phyloP scores from a whole-genome alignment of 306 rosid genomes.

The Rubus parviflorus region DNA sequence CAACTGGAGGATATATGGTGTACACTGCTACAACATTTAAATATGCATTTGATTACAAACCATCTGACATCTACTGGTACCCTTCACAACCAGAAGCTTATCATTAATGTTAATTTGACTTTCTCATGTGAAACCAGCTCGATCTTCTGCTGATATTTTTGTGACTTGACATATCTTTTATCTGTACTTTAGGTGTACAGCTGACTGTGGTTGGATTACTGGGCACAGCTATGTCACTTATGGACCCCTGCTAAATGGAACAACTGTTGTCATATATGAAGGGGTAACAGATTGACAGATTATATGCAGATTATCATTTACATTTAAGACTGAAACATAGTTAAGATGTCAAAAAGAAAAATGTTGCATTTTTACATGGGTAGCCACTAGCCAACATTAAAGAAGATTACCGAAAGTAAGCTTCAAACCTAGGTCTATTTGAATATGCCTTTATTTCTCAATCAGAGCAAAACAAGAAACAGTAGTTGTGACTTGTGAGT shows the following conservation, averaged over 20 bases:
- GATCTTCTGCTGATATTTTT: neutral
- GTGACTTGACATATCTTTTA: constrained; percentile 17
- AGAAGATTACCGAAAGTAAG: constrained; percentile 14
- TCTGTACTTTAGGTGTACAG: constrained; percentile 76
- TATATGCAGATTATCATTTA: constrained; percentile 22
- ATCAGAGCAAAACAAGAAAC: constrained; percentile 9
- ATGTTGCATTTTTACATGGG: constrained; percentile 12
- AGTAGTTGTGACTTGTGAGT: neutral
- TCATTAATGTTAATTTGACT: constrained; percentile 17
- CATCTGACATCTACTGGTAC: constrained; percentile 88
- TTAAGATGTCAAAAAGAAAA: constrained; percentile 6
- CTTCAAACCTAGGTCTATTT: constrained; percentile 1
- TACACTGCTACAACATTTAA: constrained; percentile 94
- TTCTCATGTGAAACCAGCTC: constrained; percentile 23
- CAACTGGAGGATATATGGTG: constrained; percentile 98
- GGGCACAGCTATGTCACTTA: constrained; percentile 99
- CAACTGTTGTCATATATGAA: constrained; percentile 67
- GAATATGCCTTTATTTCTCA: neutral
- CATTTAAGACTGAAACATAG: neutral
- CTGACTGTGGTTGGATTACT: constrained; percentile 99
- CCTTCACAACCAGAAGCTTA: constrained; percentile 22
- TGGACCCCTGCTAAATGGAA: constrained; percentile 95
- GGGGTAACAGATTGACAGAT: constrained; percentile 64
- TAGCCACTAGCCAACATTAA: constrained; percentile 13
- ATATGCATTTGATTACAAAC: constrained; percentile 94